phyloP scores from a whole-genome alignment of 108 stramenopile genomes.

The Cylindrotheca fusiformis region DNA sequence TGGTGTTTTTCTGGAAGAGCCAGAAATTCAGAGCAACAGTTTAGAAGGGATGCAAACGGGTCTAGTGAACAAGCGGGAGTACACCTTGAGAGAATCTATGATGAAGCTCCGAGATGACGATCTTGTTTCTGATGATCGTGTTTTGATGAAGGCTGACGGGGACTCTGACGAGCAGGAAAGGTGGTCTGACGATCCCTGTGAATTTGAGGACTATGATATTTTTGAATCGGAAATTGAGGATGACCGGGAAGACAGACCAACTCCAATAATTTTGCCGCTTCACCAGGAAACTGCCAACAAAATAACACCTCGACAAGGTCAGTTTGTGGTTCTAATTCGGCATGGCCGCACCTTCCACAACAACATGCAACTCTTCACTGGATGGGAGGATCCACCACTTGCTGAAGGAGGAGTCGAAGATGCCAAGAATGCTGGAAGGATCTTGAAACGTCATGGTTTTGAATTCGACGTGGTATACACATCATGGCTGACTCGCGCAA shows the following conservation, averaged over 20 bases:
- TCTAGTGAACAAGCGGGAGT: background rate
- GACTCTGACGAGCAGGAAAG: background rate
- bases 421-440: constrained; percentile 69
- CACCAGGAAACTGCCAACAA: background rate
- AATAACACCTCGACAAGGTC: constrained; percentile 32
- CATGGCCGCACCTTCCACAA: constrained; percentile 77
- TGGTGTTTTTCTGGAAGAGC: constrained; percentile 58
- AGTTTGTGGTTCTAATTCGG: constrained; percentile 65
- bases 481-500: constrained; percentile 85
- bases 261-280: background rate
- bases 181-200: constrained; percentile 12
- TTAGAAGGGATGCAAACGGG: constrained; percentile 34
- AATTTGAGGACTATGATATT: constrained; percentile 18
- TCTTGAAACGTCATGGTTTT: constrained; percentile 75
- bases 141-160: background rate
- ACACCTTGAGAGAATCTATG: constrained; percentile 5
- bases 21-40: constrained; percentile 35
- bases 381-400: constrained; percentile 63
- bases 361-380: constrained; percentile 57
- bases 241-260: background rate
- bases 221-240: background rate
- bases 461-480: constrained; percentile 95
- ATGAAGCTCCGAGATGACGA: constrained; percentile 1
- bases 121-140: background rate
- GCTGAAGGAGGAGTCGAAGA: constrained; percentile 83